Evolutionary conservation across 2,329 filamentous ascomycete species (phyloP), one percentile per base, ranked within the genome.

Genomic region (Penicillium expansum): DNA sequence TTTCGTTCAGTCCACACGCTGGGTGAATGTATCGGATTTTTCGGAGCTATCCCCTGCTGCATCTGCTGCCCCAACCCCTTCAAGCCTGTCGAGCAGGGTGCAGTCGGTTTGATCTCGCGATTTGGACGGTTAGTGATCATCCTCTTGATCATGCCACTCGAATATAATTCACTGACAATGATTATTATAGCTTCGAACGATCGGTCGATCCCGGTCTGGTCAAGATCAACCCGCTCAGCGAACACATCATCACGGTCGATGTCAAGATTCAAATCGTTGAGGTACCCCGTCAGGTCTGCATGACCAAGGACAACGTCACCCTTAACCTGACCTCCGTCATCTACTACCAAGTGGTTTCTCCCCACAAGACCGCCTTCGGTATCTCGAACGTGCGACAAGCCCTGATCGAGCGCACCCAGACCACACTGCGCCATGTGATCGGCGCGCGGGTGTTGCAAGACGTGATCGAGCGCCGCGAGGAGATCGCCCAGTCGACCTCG

Each of bases 231-330:
- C 93, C 93, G 3, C 86, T 97, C 53, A 93, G 89, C 69, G 94
- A 99, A 81, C 85, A 83, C 57, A 83, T 99, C 41, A 88, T 91
- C 66, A 91, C 95, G 69, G 89, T 99, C 72, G 94, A 99, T 75
- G 94, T 99, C 79, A 99, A 97, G 86, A 97, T 97, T 67, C 94
- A 99, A 79, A 97, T 96, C 64, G 91, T 95, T 74, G 77, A 99
- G 81, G 94, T 99, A 24, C 93, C 93, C 18, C 87, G 92, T 77
- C 94, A 99, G 78, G 86, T 93, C 61, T 97, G 94, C 82, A 99
- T 99, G 92, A 99, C 94, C 75, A 97, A 97, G 80, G 94, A 99
- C 82, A 99, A 99, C 70, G 94, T 97, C 62, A 96, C 90, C 44
- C 83, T 99, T 41, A 88, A 92, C 68, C 83, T 99, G 65, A 97